Evolutionary conservation across 345 rosid genomes (phyloP).

Genomic region (Brassica rapa): DNA sequence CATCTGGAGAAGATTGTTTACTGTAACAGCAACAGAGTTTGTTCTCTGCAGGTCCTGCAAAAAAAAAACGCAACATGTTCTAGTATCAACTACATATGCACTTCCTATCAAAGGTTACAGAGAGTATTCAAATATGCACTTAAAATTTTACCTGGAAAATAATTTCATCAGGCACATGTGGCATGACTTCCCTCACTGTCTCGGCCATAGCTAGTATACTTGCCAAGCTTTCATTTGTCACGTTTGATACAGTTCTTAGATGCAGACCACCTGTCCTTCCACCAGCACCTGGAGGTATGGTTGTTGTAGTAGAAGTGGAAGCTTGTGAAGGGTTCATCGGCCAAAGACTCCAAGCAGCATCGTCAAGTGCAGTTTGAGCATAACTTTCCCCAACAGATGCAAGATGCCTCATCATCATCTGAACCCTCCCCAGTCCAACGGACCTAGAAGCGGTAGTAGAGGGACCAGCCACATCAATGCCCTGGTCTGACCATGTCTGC

Average conservation of each 20-base stretch:
- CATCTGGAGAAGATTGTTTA: slow-evolving; percentile 98
- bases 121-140: slow-evolving; percentile 8
- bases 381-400: slow-evolving; percentile 96
- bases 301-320: slow-evolving; percentile 65
- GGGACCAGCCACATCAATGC: slow-evolving; percentile 88
- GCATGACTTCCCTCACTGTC: slow-evolving; percentile 92
- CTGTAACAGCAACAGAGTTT: slow-evolving; percentile 84
- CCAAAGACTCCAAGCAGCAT: slow-evolving; percentile 90
- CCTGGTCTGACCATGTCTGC: slow-evolving; percentile 73
- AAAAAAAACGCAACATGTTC: slow-evolving; percentile 18
- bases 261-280: slow-evolving; percentile 64
- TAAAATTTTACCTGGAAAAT: slow-evolving; percentile 70
- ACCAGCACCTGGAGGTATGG: slow-evolving; percentile 53
- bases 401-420: slow-evolving; percentile 99
- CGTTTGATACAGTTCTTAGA: slow-evolving; percentile 56
- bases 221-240: slow-evolving; percentile 58
- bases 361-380: slow-evolving; percentile 86
- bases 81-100: slow-evolving; percentile 20
- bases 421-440: slow-evolving; percentile 83
- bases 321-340: slow-evolving; percentile 71
- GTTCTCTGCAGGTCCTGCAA: slow-evolving; percentile 97
- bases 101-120: slow-evolving; percentile 2
- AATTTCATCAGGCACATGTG: slow-evolving; percentile 87
- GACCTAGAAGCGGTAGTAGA: slow-evolving; percentile 76
- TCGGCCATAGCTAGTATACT: slow-evolving; percentile 92